Evolutionary conservation across 2,329 filamentous ascomycete genomes (phyloP), one percentile per base, ranked within the genome.

Genomic region (Cytospora mali): DNA sequence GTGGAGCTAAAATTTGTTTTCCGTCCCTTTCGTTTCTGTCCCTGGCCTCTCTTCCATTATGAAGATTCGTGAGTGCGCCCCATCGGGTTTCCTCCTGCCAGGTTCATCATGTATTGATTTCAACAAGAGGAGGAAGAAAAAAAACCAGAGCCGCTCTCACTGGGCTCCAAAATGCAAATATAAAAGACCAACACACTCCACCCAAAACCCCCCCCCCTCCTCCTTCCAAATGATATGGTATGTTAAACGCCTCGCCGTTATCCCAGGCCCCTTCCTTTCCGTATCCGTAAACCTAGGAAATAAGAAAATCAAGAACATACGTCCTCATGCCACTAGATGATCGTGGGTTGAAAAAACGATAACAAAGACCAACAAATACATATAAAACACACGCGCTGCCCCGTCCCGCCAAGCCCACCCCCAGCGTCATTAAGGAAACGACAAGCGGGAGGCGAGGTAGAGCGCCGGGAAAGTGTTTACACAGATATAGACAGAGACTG

Each of bases 201-300:
- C n/a, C n/a, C n/a, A n/a, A n/a, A 2, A 33, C 46, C 9, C 46
- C 14, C n/a, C 11, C 39, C 39, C 39, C 2, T 21, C 7, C 39
- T 6, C 21, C n/a, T 23, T 51, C 23, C 25, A 51, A 21, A 23
- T 21, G 9, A 35, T 27, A 58, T 58, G 28, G 25, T 50, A 50
- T 59, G 27, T 53, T 18, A 23, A 46, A 56, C 50, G 55, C 61
- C 55, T 62, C n/a, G 55, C 56, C 46, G 35, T 55, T 35, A 46
- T 49, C 23, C 25, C 28, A 21, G n/a, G 6, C 39, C 6, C n/a
- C 16, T 21, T 11, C 11, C 13, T 6, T n/a, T 42, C 39, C 39
- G 39, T n/a, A n/a, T 6, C n/a, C 21, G 23, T 18, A 23, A 14
- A 50, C 11, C 31, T 23, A 16, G 46, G 16, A 28, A 14, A 6